Percentiles rank a stretch among this genome's conserved stretches.
Conservation (phyloP, 768 basidiomycete genomes). For the Boletus vermiculosoides region DNA sequence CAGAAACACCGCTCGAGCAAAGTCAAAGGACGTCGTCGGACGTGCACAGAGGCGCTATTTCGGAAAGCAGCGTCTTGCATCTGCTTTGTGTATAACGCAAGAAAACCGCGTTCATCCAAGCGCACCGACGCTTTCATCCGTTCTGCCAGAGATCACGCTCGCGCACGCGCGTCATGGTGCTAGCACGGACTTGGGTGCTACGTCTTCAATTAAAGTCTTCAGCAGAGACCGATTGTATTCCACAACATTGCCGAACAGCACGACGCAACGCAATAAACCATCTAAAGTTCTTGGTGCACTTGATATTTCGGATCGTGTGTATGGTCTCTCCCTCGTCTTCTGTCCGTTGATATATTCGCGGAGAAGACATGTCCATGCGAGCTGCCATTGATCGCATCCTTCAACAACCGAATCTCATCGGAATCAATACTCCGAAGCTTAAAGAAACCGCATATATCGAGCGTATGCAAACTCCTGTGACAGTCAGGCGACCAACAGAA, state of each 20-base stretch:
- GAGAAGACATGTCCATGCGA: slow-evolving; percentile 28
- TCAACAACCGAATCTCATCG: slow-evolving; percentile 23
- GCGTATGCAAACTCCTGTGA: background rate
- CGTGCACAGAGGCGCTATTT: slow-evolving; percentile 61
- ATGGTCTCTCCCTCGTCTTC: background rate
- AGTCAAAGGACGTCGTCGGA: slow-evolving; percentile 53
- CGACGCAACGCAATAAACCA: slow-evolving; percentile 7
- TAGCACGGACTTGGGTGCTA: background rate
- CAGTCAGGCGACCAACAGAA: background rate
- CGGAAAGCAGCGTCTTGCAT: slow-evolving; percentile 54
- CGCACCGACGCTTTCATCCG: slow-evolving; percentile 6
- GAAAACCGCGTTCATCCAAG: slow-evolving; percentile 6
- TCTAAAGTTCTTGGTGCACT: slow-evolving; percentile 28
- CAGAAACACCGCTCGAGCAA: slow-evolving; percentile 60
- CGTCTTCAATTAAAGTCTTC: background rate
- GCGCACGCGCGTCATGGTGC: slow-evolving; percentile 25
- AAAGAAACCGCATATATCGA: background rate
- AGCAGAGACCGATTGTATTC: slow-evolving; percentile 6
- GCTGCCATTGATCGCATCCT: slow-evolving; percentile 33
- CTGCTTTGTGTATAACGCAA: slow-evolving; percentile 35
- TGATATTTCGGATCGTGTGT: slow-evolving; percentile 30
- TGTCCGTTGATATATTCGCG: slow-evolving; percentile 3
- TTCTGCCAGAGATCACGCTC: slow-evolving; percentile 24
- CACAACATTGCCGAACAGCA: slow-evolving; percentile 3
- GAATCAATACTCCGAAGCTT: slow-evolving; percentile 8